Evolutionary conservation across 2,329 filamentous ascomycete species (phyloP).

Genomic region (Camillea tinctor): DNA sequence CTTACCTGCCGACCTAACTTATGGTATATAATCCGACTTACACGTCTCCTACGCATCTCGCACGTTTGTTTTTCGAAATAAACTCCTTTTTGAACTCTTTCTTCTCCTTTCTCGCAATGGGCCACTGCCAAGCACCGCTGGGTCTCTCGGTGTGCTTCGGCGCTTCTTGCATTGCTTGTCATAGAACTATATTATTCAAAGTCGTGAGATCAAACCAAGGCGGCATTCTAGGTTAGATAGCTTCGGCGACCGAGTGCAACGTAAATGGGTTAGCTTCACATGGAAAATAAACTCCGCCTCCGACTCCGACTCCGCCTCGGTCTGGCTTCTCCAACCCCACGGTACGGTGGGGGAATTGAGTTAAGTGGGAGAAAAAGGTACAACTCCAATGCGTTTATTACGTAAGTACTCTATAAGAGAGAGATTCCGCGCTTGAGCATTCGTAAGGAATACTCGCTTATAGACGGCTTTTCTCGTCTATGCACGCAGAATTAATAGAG

Average conservation of each 20-base stretch:
- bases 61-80: too few relatives aligned
- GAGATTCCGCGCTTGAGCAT: too few relatives aligned
- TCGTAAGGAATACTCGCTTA: too few relatives aligned
- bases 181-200: neutral
- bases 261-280: neutral
- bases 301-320: neutral
- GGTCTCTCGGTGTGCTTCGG: neutral
- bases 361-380: too few relatives aligned
- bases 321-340: too few relatives aligned
- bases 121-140: neutral
- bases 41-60: too few relatives aligned
- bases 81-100: neutral
- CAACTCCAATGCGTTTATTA: too few relatives aligned
- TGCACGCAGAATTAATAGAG: too few relatives aligned
- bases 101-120: neutral
- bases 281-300: neutral
- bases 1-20: too few relatives aligned
- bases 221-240: neutral
- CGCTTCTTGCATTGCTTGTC: neutral
- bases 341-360: too few relatives aligned
- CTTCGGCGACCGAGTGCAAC: neutral
- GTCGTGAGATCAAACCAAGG: neutral
- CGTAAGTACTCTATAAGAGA: too few relatives aligned
- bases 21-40: neutral
- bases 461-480: too few relatives aligned